Evolutionary conservation across 2,329 filamentous ascomycete genomes (phyloP).

Genomic region (Hymenotorrendiella dingleyae): DNA sequence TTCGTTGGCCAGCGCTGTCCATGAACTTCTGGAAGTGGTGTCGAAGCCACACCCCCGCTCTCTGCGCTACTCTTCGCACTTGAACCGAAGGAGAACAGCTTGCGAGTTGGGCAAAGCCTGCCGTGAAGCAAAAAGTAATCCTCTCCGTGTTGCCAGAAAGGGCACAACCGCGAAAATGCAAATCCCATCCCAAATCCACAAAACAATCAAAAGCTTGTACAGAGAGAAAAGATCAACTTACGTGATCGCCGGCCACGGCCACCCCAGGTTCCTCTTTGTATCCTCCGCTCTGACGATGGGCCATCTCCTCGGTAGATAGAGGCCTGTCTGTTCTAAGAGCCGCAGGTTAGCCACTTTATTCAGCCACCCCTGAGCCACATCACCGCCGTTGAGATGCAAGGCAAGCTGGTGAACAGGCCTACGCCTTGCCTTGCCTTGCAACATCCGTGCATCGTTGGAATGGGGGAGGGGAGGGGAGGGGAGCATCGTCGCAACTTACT

Average conservation of each 20-base stretch:
- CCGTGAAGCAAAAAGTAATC: slow-evolving; percentile 13
- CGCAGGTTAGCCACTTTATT: slow-evolving; percentile 16
- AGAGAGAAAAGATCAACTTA: slow-evolving; percentile 32
- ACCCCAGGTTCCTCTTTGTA: slow-evolving; percentile 42
- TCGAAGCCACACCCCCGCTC: slow-evolving; percentile 20
- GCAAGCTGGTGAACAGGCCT: slow-evolving; percentile 6
- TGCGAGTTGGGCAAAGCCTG: slow-evolving; percentile 15
- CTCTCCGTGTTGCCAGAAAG: slow-evolving; percentile 14
- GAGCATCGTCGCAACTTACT: slow-evolving; percentile 21
- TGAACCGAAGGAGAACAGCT: slow-evolving; percentile 19
- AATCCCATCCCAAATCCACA: slow-evolving; percentile 9
- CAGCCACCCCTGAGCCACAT: slow-evolving; percentile 10
- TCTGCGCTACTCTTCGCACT: slow-evolving; percentile 5
- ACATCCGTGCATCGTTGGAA: slow-evolving; percentile 23
- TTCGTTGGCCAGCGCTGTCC: neutral
- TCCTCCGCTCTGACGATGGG: slow-evolving; percentile 28
- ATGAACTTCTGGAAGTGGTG: slow-evolving; percentile 26
- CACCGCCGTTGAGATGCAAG: slow-evolving; percentile 14
- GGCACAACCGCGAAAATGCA: slow-evolving; percentile 15
- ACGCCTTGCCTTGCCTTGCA: slow-evolving; percentile 18
- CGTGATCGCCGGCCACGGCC: slow-evolving; percentile 35
- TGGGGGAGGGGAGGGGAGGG: slow-evolving; percentile 10
- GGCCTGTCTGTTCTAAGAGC: slow-evolving; percentile 13
- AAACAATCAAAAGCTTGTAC: slow-evolving; percentile 6
- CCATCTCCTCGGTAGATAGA: slow-evolving; percentile 24